Evolutionary conservation across 345 rosid genomes (phyloP), one percentile per base, ranked within the genome.

Genomic region (Citrus mangshanensis): DNA sequence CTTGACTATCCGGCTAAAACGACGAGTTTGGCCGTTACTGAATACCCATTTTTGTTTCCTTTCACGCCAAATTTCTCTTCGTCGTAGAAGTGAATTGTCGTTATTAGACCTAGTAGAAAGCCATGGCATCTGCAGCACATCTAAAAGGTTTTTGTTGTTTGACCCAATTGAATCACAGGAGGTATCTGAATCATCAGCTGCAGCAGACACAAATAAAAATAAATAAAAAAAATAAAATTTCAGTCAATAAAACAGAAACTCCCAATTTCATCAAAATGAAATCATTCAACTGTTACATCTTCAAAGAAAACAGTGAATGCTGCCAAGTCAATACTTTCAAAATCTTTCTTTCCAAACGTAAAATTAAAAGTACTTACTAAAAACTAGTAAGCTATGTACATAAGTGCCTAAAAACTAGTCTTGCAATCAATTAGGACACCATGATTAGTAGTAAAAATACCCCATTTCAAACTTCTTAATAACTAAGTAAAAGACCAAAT

Each of bases 11-110:
- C 68, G 77, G 5, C 76, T 59, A 76, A 89, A 85, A 69, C 87
- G 93, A 34, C 49, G 68, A 3, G 35, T 84, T 6, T 85, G 79
- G 35, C 77, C 60, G 32, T 69, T 74, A 70, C 85, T 89, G 86
- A 72, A 85, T 74, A 88, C 60, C 81, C 86, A 88, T 68, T 76
- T 91, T 62, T 77, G 84, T 76, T 94, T 96, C 83, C 97, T 91
- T 40, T 80, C 83, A 28, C 93, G 94, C 21, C 83, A 82, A 22
- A 80, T 25, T 81, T 87, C 93, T 78, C 89, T 92, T 49, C 84
- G 85, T 70, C 38, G 82, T 42, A 55, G 16, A 27, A 86, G 70
- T 42, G 77, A 2, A 46, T 46, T 27, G n/a, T 77, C 73, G 18
- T 32, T 22, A 56, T 68, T 75, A 37, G 80, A 74, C 77, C 74